phyloP scores from a whole-genome alignment of 2,329 filamentous ascomycete genomes.

The Colletotrichum gloeosporioides region DNA sequence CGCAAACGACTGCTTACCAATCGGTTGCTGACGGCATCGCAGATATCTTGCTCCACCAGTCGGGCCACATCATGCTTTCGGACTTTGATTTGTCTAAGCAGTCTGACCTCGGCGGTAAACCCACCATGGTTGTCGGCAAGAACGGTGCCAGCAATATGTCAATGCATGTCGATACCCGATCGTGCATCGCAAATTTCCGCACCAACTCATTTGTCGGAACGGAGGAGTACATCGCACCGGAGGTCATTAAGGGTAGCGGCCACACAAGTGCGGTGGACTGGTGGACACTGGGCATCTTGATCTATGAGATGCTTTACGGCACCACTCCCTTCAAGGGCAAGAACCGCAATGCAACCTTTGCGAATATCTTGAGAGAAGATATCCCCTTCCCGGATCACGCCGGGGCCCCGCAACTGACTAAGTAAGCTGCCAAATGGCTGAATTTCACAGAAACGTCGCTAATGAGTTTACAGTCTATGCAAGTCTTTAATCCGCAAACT shows the following conservation, averaged over 20 bases:
- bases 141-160: slow-evolving; percentile 86
- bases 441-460: not conserved
- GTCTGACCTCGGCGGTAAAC: slow-evolving; percentile 92
- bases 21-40: slow-evolving; percentile 14
- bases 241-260: slow-evolving; percentile 98
- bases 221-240: slow-evolving; percentile 97
- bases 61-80: slow-evolving; percentile 99
- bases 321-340: slow-evolving; percentile 99
- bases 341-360: slow-evolving; percentile 97
- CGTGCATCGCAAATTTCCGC: slow-evolving; percentile 96
- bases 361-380: slow-evolving; percentile 94
- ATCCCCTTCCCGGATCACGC: slow-evolving; percentile 93
- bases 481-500: slow-evolving; percentile 97
- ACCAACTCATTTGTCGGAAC: slow-evolving; percentile 99
- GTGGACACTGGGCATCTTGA: slow-evolving; percentile 97
- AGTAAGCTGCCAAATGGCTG: slow-evolving; percentile 58
- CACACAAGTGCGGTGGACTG: slow-evolving; percentile 99
- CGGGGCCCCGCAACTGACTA: slow-evolving; percentile 84
- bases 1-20: not conserved
- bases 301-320: slow-evolving; percentile 99
- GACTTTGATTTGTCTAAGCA: slow-evolving; percentile 99
- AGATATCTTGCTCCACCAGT: slow-evolving; percentile 98
- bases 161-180: slow-evolving; percentile 97
- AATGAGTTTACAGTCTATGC: slow-evolving; percentile 71
- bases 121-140: slow-evolving; percentile 95